These are phyloP conservation scores for Pelargonium cotyledonis DNA, from an alignment of 441 rosid species.

Conservation along the genomic window DNA sequence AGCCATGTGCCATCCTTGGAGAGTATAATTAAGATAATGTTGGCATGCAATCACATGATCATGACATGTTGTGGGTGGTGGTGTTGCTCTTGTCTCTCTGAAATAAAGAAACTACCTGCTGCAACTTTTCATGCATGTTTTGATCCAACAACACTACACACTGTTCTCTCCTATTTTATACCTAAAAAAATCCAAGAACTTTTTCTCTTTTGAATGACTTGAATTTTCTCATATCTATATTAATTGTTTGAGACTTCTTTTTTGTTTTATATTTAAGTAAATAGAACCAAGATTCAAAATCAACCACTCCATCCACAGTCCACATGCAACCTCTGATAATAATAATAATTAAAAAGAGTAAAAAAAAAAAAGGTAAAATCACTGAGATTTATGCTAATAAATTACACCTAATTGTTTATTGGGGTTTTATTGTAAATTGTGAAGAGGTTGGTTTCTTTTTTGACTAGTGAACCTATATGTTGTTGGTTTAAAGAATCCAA, in stretches of 20 bases:
- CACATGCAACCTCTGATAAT: no score
- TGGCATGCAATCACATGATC: slow-evolving; percentile 1
- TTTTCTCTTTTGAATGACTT: background rate
- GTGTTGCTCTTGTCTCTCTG: background rate
- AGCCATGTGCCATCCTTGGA: background rate
- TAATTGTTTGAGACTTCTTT: background rate
- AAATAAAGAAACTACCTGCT: no score
- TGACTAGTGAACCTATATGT: no score
- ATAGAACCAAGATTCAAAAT: no score
- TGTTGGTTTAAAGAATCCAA: no score
- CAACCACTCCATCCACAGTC: no score
- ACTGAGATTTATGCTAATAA: no score
- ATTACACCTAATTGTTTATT: no score
- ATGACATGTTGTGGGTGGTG: background rate
- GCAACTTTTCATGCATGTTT: background rate
- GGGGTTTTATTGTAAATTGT: no score
- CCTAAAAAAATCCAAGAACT: background rate
- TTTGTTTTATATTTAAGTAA: background rate
- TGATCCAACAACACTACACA: background rate
- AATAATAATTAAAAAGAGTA: no score
- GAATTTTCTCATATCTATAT: background rate
- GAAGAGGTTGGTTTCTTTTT: no score
- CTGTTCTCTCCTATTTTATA: background rate
- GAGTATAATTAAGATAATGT: slow-evolving; percentile 1
- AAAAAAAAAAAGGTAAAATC: no score